Percentiles rank a stretch among this genome's conserved stretches.
phyloP scores from a whole-genome alignment of 495 filamentous ascomycete genomes.

The Podospora sp. region DNA sequence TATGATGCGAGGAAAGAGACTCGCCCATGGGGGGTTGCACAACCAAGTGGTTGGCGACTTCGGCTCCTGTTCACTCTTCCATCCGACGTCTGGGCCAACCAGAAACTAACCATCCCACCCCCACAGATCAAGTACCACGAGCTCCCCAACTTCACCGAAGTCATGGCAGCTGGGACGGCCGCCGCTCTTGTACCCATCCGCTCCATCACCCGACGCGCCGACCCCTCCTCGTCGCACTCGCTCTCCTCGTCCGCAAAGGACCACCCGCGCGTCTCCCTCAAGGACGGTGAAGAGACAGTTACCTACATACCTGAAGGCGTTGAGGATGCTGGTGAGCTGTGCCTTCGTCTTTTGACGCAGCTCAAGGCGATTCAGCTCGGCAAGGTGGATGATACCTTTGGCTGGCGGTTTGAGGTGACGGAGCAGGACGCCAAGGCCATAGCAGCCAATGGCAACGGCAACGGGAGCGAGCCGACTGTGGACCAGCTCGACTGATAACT shows the following conservation, averaged over 20 bases:
- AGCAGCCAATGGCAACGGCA: conserved; percentile 23
- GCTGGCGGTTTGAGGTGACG: conserved; percentile 66
- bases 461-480: conserved; percentile 33
- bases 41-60: neutral
- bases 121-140: conserved; percentile 78
- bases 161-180: conserved; percentile 91
- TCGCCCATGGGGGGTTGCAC: neutral
- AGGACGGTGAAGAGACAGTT: conserved; percentile 61
- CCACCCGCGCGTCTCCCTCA: conserved; percentile 38
- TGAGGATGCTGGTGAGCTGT: conserved; percentile 72
- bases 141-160: conserved; percentile 72
- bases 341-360: conserved; percentile 67
- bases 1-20: neutral
- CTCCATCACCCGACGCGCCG: conserved; percentile 70
- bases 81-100: neutral
- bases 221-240: conserved; percentile 44
- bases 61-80: neutral
- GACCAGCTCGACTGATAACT: conserved; percentile 44
- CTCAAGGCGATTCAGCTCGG: conserved; percentile 86
- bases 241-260: conserved; percentile 34
- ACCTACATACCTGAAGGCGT: conserved; percentile 60
- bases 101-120: conserved; percentile 21
- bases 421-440: conserved; percentile 50
- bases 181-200: conserved; percentile 89
- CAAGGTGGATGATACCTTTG: conserved; percentile 70